Evolutionary conservation across 257 asterid genomes (phyloP), one percentile per base, ranked within the genome.

Genomic region (Ballota nigra): DNA sequence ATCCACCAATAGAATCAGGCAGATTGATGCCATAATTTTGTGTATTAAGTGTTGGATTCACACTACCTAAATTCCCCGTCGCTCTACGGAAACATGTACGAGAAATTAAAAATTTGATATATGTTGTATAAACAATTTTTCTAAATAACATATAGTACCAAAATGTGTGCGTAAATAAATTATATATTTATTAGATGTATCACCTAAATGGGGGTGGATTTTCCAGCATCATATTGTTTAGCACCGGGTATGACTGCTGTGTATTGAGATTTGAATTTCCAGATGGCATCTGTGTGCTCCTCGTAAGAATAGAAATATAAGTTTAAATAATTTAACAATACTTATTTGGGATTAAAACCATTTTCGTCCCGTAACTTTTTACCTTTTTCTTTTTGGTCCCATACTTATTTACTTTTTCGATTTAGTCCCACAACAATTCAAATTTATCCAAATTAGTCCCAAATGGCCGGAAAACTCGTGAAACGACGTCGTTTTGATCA

Each of bases 151-250:
- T 36, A 33, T 33, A 33, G 1, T 31, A 31, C 4, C 0, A 33
- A 33, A 33, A 4, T 33, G 9, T 5, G 1, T 33, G 38, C 38
- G 1, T 33, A 6, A 5, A 6, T 0, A 33, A 33, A 33, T 33
- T 5, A 33, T 33, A 4, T 33, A 33, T 4, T 11, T 3, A n/a
- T n/a, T n/a, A n/a, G n/a, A n/a, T n/a, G 6, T 47, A 43, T 67
- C 47, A 69, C 79, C 80, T 63, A 24, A 43, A 40, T 0, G 77
- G 68, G n/a, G n/a, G n/a, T n/a, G n/a, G n/a, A n/a, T n/a, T n/a
- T n/a, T n/a, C n/a, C 1, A 22, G 61, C 68, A 19, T 52, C 63
- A 29, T 43, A 15, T 43, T 16, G 28, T 65, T 33, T 31, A 11
- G 51, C 24, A 22, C 6, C 15, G 51, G 24, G 57, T 41, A 28